A percentile compares a stretch with the other conserved stretches of the same genome.
These are phyloP conservation scores for Clavispora santaluciae DNA, from an alignment of 805 yeast species.

Conservation along the genomic window DNA sequence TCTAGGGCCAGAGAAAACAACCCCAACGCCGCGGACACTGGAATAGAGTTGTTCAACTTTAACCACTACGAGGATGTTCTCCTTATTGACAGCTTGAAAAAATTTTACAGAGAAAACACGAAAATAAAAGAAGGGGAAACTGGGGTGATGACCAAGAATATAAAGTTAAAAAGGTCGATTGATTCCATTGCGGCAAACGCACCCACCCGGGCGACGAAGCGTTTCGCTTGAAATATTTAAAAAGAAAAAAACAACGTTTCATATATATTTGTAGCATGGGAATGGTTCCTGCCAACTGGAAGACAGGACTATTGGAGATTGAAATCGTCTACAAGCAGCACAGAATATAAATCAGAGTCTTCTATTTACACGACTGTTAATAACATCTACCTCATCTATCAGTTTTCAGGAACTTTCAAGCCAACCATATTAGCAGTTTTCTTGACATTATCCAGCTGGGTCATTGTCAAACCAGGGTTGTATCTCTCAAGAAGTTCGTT, in stretches of 20 bases:
- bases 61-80: conserved; percentile 37
- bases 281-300: no score
- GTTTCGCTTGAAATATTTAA: conserved; percentile 1
- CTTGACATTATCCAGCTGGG: conserved; percentile 71
- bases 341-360: no score
- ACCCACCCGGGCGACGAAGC: neutral
- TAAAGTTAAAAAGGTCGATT: conserved; percentile 23
- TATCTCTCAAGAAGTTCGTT: conserved; percentile 77
- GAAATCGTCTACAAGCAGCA: no score
- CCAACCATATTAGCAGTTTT: conserved; percentile 90
- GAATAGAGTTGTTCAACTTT: conserved; percentile 13
- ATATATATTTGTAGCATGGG: neutral
- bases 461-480: conserved; percentile 76
- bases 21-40: neutral
- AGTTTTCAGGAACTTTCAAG: conserved; percentile 39
- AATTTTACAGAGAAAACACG: conserved; percentile 31
- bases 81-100: conserved; percentile 35
- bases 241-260: conserved; percentile 5
- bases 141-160: conserved; percentile 23
- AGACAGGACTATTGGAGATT: no score
- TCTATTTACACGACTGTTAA: no score
- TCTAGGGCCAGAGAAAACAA: neutral
- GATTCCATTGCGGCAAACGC: conserved; percentile 6
- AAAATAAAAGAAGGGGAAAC: conserved; percentile 24
- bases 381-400: neutral